Evolutionary conservation across 208 protist genomes (phyloP), one percentile per base, ranked within the genome.

Genomic region (Crithidia sp.): DNA sequence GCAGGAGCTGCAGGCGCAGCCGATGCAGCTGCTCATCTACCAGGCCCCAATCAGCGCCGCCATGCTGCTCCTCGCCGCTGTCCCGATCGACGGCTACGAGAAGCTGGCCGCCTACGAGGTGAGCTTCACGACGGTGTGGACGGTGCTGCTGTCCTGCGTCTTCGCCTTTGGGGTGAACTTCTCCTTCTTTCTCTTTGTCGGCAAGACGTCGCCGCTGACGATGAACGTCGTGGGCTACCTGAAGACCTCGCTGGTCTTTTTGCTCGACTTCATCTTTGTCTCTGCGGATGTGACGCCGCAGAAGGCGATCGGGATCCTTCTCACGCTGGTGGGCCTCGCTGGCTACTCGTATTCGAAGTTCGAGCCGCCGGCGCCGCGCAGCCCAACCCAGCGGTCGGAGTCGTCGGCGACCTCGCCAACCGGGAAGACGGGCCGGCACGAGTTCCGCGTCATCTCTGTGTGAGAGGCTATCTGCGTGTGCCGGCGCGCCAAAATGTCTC

Each of bases 131-230:
- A 89, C 82, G 4, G 43, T 95, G 37, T 92, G 88, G 81, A 78
- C 81, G 9, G 75, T 94, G 78, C 72, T 79, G 53, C 66, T 96
- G 16, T 93, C 87, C 5, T 95, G 92, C 79, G 19, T 89, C 7
- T 86, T 92, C 67, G 92, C 90, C 6, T 96, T 96, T 74, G 83
- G 87, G n/a, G 87, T 95, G n/a, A 95, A 95, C 72, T 93, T 96
- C 74, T 94, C 88, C 6, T 96, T 96, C 79, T 96, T 96, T 60
- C 67, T 95, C 17, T 87, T 93, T 64, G 88, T 92, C 8, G 83
- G 88, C 5, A 83, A 89, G 75, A 96, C 92, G 10, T 95, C 90
- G 4, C 86, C 90, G 49, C 80, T 94, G n/a, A 93, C 87, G 60
- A 87, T 92, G 77, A 96, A 96, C 70, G 81, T 96, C 44, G 68